Conservation (phyloP, 2,329 filamentous ascomycete genomes). For the Calonectria henricotiae region DNA sequence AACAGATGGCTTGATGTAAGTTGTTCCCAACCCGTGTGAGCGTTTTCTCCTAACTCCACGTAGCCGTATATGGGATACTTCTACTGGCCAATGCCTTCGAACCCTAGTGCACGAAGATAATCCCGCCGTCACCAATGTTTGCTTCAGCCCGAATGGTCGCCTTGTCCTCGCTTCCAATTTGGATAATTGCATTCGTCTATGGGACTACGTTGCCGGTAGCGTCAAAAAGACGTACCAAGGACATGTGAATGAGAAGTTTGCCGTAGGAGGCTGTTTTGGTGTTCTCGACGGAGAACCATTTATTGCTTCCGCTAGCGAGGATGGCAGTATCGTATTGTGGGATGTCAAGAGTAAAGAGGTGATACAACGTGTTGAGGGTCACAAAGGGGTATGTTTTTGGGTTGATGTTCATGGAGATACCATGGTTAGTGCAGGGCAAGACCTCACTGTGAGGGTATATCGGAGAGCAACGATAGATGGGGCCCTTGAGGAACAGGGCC, state of each 20-base stretch:
- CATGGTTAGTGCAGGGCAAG: constrained; percentile 73
- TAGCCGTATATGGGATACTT: constrained; percentile 94
- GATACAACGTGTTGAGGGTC: constrained; percentile 76
- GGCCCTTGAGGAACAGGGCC: constrained; percentile 5
- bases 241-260: constrained; percentile 87
- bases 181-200: constrained; percentile 90
- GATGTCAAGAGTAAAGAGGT: constrained; percentile 90
- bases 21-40: constrained; percentile 38
- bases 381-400: constrained; percentile 76
- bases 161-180: constrained; percentile 94
- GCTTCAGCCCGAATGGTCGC: constrained; percentile 94
- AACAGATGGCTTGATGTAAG: constrained; percentile 89
- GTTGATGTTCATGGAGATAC: constrained; percentile 73
- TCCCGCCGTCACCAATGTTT: constrained; percentile 88
- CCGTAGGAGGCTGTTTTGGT: constrained; percentile 88
- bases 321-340: constrained; percentile 90
- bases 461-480: constrained; percentile 52
- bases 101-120: constrained; percentile 98
- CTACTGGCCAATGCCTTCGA: constrained; percentile 93
- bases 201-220: constrained; percentile 93
- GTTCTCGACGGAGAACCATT: constrained; percentile 70
- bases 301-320: constrained; percentile 88
- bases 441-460: constrained; percentile 69
- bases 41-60: constrained; percentile 38
- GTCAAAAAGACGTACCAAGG: constrained; percentile 99